A percentile compares a stretch with the other conserved stretches of the same genome.
phyloP scores from a whole-genome alignment of 208 protist species.

The Trypanosoma avium region DNA sequence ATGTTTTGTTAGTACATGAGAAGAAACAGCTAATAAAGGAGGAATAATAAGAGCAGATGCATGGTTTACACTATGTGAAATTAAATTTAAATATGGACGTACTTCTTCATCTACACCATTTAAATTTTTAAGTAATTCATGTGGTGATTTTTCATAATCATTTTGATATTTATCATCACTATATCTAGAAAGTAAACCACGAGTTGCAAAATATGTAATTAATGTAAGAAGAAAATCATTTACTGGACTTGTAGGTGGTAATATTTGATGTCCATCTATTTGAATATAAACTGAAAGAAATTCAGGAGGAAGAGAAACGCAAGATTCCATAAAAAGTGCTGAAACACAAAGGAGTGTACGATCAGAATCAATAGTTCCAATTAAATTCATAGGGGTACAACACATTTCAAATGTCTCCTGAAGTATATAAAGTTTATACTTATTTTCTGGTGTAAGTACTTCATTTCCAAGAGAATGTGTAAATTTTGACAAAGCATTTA shows the following conservation, averaged over 20 bases:
- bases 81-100: constrained; percentile 42
- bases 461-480: constrained; percentile 14
- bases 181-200: constrained; percentile 39
- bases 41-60: constrained; percentile 40
- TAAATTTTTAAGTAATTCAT: constrained; percentile 25
- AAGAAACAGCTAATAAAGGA: constrained; percentile 8
- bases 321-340: constrained; percentile 58
- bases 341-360: constrained; percentile 41
- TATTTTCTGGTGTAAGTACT: constrained; percentile 46
- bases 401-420: constrained; percentile 62
- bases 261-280: constrained; percentile 43
- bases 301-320: constrained; percentile 47
- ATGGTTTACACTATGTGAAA: constrained; percentile 43
- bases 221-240: constrained; percentile 46
- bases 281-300: constrained; percentile 59
- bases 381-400: constrained; percentile 57
- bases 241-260: constrained; percentile 29
- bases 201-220: constrained; percentile 48
- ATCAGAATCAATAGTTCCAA: constrained; percentile 41
- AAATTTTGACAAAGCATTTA: constrained; percentile 30
- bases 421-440: constrained; percentile 75
- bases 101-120: constrained; percentile 25
- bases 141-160: neutral
- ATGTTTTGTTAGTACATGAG: constrained; percentile 5
- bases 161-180: constrained; percentile 21